Evolutionary conservation across 2,329 filamentous ascomycete species (phyloP).

Genomic region (Nemania serpens): DNA sequence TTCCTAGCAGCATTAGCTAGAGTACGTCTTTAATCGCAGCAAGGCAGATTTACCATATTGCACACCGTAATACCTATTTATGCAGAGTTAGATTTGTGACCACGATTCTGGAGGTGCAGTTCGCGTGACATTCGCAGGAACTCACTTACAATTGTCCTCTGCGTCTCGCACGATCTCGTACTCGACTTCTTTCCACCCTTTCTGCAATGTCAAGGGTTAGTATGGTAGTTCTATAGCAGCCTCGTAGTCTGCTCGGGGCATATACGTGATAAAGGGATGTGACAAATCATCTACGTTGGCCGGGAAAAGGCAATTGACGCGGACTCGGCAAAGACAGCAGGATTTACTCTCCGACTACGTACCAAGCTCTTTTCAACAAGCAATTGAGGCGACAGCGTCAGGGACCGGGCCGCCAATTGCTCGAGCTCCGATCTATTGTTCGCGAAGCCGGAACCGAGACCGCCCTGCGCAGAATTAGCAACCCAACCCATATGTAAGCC

Average conservation of each 20-base stretch:
- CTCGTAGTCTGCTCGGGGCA: no score
- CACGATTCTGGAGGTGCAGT: not conserved
- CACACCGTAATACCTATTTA: conserved; percentile 78
- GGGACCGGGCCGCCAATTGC: conserved; percentile 88
- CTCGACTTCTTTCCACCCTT: conserved; percentile 99
- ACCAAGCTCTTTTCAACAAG: conserved; percentile 91
- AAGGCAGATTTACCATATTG: conserved; percentile 67
- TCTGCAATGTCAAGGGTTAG: conserved; percentile 44
- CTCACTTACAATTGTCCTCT: conserved; percentile 78
- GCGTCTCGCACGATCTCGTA: conserved; percentile 98
- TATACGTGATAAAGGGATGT: no score
- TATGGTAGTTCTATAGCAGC: no score
- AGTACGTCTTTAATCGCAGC: not conserved
- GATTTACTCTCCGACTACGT: not conserved
- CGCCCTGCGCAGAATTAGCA: conserved; percentile 55
- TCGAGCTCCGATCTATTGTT: conserved; percentile 91
- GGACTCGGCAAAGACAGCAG: not conserved
- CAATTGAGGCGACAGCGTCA: conserved; percentile 94
- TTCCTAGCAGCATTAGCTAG: conserved; percentile 50
- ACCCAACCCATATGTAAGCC: not conserved
- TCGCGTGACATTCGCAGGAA: not conserved
- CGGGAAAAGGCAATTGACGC: not conserved
- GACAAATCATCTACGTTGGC: not conserved
- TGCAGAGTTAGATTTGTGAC: not conserved
- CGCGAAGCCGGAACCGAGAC: conserved; percentile 94